These are phyloP conservation scores for Saussurea involucrata DNA, from an alignment of 129 eudicot species.

Conservation along the genomic window DNA sequence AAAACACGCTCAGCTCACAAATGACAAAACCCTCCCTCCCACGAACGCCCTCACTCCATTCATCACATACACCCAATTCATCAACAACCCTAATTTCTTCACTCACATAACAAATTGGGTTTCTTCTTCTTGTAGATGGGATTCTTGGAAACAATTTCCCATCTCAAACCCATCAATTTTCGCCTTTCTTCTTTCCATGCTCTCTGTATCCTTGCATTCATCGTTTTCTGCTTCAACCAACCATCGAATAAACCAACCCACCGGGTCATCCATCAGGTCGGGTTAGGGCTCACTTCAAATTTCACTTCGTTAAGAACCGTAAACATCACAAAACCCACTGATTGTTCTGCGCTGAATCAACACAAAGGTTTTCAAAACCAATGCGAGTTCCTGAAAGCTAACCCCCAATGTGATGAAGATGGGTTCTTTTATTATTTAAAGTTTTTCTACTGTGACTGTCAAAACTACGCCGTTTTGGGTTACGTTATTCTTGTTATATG, in stretches of 20 bases:
- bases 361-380: constrained; percentile 36
- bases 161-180: neutral
- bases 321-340: constrained; percentile 15
- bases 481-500: constrained; percentile 36
- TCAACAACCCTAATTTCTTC: neutral
- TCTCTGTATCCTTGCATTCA: neutral
- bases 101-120: neutral
- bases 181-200: neutral
- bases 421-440: constrained; percentile 47
- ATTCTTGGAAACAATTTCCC: neutral
- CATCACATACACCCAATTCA: no score
- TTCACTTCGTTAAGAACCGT: neutral
- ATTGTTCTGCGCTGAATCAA: constrained; percentile 37
- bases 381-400: constrained; percentile 50
- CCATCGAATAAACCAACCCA: neutral
- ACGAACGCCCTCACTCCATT: no score
- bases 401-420: constrained; percentile 53
- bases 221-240: neutral
- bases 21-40: no score
- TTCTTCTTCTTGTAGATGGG: neutral
- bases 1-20: no score
- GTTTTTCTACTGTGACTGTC: constrained; percentile 62
- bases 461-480: constrained; percentile 24
- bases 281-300: neutral
- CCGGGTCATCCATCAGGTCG: no score